A percentile compares a stretch with the other conserved stretches of the same genome.
Conservation (phyloP, 768 basidiomycete species). For the Macrolepiota albuminosa region DNA sequence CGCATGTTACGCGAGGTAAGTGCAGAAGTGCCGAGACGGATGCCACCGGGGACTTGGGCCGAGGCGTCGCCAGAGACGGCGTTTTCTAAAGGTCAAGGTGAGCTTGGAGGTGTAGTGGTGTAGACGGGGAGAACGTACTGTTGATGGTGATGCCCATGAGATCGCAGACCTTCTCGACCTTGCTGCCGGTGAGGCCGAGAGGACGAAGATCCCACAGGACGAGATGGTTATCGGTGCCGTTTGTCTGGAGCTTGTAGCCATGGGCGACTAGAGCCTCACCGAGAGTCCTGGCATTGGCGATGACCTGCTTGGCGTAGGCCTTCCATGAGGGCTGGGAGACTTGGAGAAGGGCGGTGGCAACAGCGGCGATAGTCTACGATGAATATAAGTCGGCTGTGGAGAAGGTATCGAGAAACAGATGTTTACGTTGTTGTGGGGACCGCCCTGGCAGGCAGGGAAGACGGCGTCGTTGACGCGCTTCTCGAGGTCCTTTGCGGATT, state of each 20-base stretch:
- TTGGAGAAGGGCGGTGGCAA: conserved; percentile 91
- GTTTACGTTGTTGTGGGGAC: conserved; percentile 94
- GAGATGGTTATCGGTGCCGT: conserved; percentile 96
- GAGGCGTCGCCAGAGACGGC: conserved; percentile 96
- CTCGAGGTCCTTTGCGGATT: conserved; percentile 81
- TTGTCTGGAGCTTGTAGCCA: conserved; percentile 96
- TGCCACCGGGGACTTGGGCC: conserved; percentile 94
- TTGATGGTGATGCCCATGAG: conserved; percentile 95
- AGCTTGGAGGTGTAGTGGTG: not conserved
- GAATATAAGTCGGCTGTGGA: not conserved
- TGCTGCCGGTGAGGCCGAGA: conserved; percentile 93
- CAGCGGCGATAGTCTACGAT: conserved; percentile 81
- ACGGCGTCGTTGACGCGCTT: conserved; percentile 97
- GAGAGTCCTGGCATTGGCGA: conserved; percentile 80
- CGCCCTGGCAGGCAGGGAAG: conserved; percentile 99
- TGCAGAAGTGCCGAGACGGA: conserved; percentile 92
- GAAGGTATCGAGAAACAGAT: not conserved
- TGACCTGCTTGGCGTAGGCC: conserved; percentile 91
- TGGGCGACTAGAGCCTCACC: conserved; percentile 64
- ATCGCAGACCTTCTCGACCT: conserved; percentile 98
- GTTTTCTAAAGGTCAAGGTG: conserved; percentile 55
- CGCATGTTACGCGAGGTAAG: conserved; percentile 93
- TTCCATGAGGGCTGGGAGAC: conserved; percentile 87
- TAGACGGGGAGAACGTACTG: conserved; percentile 47
- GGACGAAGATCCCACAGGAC: conserved; percentile 98